Percentiles rank a stretch among this genome's conserved stretches.
phyloP scores from a whole-genome alignment of 108 stramenopile genomes.

The Fragilariopsis cylindrus region DNA sequence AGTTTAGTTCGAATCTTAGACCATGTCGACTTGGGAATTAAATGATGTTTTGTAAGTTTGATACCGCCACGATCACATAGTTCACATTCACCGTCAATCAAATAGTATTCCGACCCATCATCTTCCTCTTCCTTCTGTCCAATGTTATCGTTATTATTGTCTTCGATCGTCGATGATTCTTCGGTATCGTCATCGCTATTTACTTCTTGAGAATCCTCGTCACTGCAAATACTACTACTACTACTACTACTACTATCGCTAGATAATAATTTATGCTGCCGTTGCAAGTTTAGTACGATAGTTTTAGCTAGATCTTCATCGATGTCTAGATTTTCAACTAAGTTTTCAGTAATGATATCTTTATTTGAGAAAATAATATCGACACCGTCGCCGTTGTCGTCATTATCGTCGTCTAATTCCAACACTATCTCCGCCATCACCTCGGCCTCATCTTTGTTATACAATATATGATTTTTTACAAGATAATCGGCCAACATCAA shows the following conservation, averaged over 20 bases:
- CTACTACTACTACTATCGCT: neutral
- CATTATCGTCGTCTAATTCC: slow-evolving; percentile 3
- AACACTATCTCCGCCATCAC: slow-evolving; percentile 27
- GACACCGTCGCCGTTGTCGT: neutral
- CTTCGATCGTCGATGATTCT: neutral
- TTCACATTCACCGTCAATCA: slow-evolving; percentile 75
- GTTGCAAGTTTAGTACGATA: neutral
- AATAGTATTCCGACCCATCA: slow-evolving; percentile 18
- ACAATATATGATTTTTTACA: neutral
- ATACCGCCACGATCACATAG: slow-evolving; percentile 67
- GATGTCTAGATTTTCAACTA: slow-evolving; percentile 16
- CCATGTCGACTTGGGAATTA: slow-evolving; percentile 69
- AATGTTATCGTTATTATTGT: neutral
- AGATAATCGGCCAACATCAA: slow-evolving; percentile 12
- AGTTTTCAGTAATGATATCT: slow-evolving; percentile 7
- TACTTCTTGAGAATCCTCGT: neutral
- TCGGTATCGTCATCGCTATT: neutral
- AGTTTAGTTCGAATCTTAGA: slow-evolving; percentile 51
- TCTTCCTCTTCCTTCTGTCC: neutral
- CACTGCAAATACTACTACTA: neutral
- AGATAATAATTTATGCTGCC: neutral
- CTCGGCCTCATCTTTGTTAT: slow-evolving; percentile 20
- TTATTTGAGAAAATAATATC: neutral
- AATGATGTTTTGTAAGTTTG: slow-evolving; percentile 65
- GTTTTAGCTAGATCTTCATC: slow-evolving; percentile 11